Base-by-base conservation (phyloP, 768 basidiomycete species). In the Botryobasidium botryosum region DNA sequence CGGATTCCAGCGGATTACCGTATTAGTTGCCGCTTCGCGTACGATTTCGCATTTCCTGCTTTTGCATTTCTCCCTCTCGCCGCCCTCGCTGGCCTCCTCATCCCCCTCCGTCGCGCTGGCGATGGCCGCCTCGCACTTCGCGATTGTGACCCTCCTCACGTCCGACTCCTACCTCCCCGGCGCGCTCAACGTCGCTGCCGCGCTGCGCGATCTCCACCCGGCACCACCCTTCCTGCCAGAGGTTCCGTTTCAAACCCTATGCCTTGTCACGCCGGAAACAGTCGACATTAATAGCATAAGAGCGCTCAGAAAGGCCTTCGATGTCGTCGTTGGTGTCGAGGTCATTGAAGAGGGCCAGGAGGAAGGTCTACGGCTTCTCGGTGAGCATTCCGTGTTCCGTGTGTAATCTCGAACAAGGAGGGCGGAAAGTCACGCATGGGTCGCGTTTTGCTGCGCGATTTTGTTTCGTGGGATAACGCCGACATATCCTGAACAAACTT, bases 151-250 rank as follows among this genome's bases (percentile, higher is more conserved):
- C 33, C 80, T 99, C 52, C 64, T 97, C 55, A 88, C 92, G 45
- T 86, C 88, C 26, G 81, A 91, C 58, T 68, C 70, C 23, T 99
- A 99, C 65, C 77, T 97, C 43, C 86, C 87, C 27, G 94, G 94
- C 44, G 90, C 83, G 27, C 77, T 97, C 53, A 73, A 81, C 48
- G 69, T 88, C 55, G 82, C 75, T 26, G 83, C 81, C 44, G 83
- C 92, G 13, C 71, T 99, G 52, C 73, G 72, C 45, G 83, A 90
- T 49, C 58, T 86, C 33, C 88, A 91, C 56, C 68, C 72, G 15
- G 61, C 63, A 35, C 73, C 77, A 6, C 62, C 74, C 20, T 58
- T 65, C 36, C 60, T 71, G 24, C 73, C 76, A 43, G 69, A 75
- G 57, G 71, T 77, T 40, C 41, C 51, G 41, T 84, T 84, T 56